Conservation (phyloP, 2,329 filamentous ascomycete genomes). For the Penicillium sclerotigenum region DNA sequence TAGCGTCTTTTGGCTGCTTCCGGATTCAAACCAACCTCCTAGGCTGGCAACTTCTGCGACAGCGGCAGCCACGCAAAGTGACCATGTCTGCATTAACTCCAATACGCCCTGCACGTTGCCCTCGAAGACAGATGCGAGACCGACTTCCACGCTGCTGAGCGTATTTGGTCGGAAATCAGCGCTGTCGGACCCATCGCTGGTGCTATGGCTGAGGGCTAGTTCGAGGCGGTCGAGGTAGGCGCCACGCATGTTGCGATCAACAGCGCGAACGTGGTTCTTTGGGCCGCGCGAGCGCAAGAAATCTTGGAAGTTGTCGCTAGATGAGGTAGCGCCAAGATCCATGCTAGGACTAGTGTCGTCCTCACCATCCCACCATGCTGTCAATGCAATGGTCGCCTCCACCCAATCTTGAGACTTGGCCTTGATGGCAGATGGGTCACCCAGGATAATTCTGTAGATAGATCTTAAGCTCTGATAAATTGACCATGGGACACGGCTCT, state of each 20-base stretch:
- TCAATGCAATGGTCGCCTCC: slow-evolving; percentile 77
- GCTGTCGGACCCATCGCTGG: slow-evolving; percentile 62
- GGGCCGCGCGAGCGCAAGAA: slow-evolving; percentile 25
- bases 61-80: slow-evolving; percentile 71
- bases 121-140: slow-evolving; percentile 76
- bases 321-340: slow-evolving; percentile 21
- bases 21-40: slow-evolving; percentile 73
- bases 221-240: slow-evolving; percentile 73
- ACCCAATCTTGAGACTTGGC: slow-evolving; percentile 84
- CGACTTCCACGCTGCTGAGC: slow-evolving; percentile 73
- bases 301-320: slow-evolving; percentile 16
- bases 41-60: slow-evolving; percentile 81
- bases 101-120: slow-evolving; percentile 75
- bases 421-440: slow-evolving; percentile 71
- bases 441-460: slow-evolving; percentile 77
- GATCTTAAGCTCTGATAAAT: slow-evolving; percentile 81
- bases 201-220: slow-evolving; percentile 63
- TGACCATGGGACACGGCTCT: slow-evolving; percentile 83
- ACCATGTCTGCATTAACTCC: slow-evolving; percentile 73
- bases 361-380: slow-evolving; percentile 91
- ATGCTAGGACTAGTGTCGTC: slow-evolving; percentile 50
- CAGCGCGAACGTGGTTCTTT: slow-evolving; percentile 42
- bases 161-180: slow-evolving; percentile 69
- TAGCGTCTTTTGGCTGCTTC: slow-evolving; percentile 53
- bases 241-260: slow-evolving; percentile 55